A percentile compares a stretch with the other conserved stretches of the same genome.
phyloP scores from a whole-genome alignment of 805 yeast species.

The Kodamaea laetipori region DNA sequence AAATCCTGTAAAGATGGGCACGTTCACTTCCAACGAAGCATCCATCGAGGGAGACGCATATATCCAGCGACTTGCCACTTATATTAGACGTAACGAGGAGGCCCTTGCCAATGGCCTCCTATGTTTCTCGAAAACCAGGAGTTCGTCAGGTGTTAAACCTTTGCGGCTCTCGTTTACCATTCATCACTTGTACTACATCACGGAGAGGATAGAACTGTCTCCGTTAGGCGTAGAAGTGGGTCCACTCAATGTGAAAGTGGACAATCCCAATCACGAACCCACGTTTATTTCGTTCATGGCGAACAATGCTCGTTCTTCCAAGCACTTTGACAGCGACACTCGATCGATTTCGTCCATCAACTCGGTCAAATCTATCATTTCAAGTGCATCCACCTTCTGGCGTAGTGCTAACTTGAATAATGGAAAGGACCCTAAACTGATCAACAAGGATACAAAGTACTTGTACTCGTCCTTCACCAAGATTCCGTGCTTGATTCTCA shows the following conservation, averaged over 20 bases:
- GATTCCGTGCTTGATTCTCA: constrained; percentile 61
- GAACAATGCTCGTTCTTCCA: constrained; percentile 49
- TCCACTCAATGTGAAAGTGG: constrained; percentile 61
- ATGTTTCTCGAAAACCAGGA: constrained; percentile 48
- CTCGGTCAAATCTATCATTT: constrained; percentile 54
- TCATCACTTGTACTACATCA: constrained; percentile 62
- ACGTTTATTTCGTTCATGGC: constrained; percentile 61
- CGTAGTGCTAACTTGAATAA: constrained; percentile 32
- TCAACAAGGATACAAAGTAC: constrained; percentile 55
- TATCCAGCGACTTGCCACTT: constrained; percentile 53
- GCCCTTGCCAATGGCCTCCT: constrained; percentile 60
- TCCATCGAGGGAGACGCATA: constrained; percentile 60
- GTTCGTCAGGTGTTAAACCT: constrained; percentile 44
- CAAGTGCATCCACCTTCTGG: constrained; percentile 46
- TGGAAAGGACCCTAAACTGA: constrained; percentile 43
- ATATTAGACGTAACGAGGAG: constrained; percentile 57
- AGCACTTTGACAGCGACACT: constrained; percentile 45
- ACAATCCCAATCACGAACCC: constrained; percentile 56
- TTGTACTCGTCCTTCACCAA: constrained; percentile 65
- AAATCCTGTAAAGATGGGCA: constrained; percentile 23
- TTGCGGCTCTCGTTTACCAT: constrained; percentile 58
- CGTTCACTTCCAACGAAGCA: constrained; percentile 33
- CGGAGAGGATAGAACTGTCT: constrained; percentile 57
- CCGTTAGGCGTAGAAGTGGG: constrained; percentile 55
- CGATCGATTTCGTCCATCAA: constrained; percentile 58